A percentile compares a stretch with the other conserved stretches of the same genome.
These are phyloP conservation scores for Scedosporium apiospermum DNA, from an alignment of 2,329 filamentous ascomycete genomes.

Conservation along the genomic window DNA sequence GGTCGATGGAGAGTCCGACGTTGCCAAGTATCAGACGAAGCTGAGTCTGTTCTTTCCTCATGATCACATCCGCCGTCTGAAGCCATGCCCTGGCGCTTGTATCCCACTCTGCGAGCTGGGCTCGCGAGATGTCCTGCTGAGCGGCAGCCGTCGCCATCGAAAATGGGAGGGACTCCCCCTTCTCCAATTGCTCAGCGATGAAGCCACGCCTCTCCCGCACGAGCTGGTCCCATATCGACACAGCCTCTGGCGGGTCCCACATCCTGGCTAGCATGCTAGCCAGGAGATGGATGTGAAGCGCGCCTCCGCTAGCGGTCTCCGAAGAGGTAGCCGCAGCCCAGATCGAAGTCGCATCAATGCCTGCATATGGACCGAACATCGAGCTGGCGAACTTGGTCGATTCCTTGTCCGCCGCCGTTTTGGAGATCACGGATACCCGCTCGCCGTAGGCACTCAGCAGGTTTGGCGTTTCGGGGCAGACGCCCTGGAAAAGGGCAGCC, in stretches of 20 bases:
- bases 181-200: not conserved
- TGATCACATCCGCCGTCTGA: not conserved
- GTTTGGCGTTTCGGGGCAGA: conserved; percentile 19
- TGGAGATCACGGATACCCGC: conserved; percentile 20
- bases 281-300: conserved; percentile 20
- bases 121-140: not conserved
- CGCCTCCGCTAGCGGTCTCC: conserved; percentile 6
- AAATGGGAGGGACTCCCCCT: not conserved
- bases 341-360: conserved; percentile 16
- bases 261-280: not conserved
- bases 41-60: not conserved
- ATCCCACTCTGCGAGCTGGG: not conserved
- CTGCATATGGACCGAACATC: conserved; percentile 10
- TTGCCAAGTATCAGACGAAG: not conserved
- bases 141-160: not conserved
- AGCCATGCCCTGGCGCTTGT: not conserved
- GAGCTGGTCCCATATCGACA: not conserved
- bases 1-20: not conserved
- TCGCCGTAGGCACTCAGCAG: conserved; percentile 24
- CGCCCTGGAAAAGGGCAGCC: conserved; percentile 25
- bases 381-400: not conserved
- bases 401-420: not conserved
- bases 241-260: not conserved
- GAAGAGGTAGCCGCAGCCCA: conserved; percentile 19
- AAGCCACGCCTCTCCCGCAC: not conserved